Conservation (phyloP, 1,284 basidiomycete species). For the Ceratobasidium sp. region DNA sequence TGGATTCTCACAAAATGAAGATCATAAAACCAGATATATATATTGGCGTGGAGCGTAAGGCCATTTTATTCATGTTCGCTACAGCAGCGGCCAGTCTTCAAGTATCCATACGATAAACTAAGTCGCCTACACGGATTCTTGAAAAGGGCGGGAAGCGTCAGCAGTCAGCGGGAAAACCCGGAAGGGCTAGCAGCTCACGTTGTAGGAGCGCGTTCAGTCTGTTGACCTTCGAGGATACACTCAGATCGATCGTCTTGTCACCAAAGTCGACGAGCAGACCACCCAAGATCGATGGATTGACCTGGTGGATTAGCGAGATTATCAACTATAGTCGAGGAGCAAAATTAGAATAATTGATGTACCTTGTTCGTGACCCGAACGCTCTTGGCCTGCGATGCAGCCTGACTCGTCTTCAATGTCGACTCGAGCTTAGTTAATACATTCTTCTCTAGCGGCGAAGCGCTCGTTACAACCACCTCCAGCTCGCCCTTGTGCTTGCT, state of each 20-base stretch:
- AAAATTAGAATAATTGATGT: conserved; percentile 49
- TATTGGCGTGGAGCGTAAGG: not conserved
- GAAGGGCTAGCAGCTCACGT: conserved; percentile 63
- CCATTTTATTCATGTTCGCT: conserved; percentile 26
- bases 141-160: not conserved
- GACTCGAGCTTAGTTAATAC: conserved; percentile 82
- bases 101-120: not conserved
- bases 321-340: not conserved
- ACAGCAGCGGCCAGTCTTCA: not conserved
- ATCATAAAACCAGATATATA: not conserved
- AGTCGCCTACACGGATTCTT: conserved; percentile 45
- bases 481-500: conserved; percentile 94
- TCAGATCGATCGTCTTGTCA: conserved; percentile 97
- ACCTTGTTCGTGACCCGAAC: conserved; percentile 92
- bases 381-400: conserved; percentile 86
- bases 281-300: conserved; percentile 89
- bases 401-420: conserved; percentile 85
- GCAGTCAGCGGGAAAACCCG: conserved; percentile 12
- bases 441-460: conserved; percentile 81
- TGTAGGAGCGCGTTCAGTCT: conserved; percentile 92
- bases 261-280: conserved; percentile 97
- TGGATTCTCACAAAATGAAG: too few species aligned
- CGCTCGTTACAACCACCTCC: conserved; percentile 93
- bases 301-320: conserved; percentile 63
- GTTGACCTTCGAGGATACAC: conserved; percentile 92